Evolutionary conservation across 2,329 filamentous ascomycete genomes (phyloP).

Genomic region (Trichoderma aggressivum): DNA sequence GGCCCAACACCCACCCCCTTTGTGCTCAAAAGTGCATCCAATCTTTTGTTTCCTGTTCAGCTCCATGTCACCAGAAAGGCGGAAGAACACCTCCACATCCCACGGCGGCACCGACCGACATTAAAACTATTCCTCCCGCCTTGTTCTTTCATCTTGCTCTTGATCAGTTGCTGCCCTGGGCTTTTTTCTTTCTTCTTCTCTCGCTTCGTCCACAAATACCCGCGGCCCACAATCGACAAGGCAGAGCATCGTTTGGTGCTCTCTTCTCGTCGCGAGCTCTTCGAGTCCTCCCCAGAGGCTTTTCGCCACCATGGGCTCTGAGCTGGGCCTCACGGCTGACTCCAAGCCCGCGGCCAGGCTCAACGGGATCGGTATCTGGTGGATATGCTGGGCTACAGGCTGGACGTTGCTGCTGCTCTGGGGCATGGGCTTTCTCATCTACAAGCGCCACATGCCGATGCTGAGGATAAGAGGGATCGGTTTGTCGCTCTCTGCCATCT

Average conservation of each 20-base stretch:
- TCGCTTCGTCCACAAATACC: not conserved
- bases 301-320: slow-evolving; percentile 26
- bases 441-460: slow-evolving; percentile 35
- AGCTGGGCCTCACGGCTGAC: slow-evolving; percentile 25
- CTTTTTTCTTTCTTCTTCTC: not conserved
- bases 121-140: not conserved
- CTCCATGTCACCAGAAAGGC: not conserved
- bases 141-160: not conserved
- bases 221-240: not conserved
- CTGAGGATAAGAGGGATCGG: slow-evolving; percentile 39
- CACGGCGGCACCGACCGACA: not conserved
- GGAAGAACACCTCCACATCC: not conserved
- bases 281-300: not conserved
- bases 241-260: not conserved
- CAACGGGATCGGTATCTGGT: slow-evolving; percentile 35
- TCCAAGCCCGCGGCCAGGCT: slow-evolving; percentile 22
- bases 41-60: not conserved
- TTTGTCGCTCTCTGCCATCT: slow-evolving; percentile 39
- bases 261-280: not conserved
- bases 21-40: not conserved
- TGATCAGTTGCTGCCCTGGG: not conserved
- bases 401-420: slow-evolving; percentile 36
- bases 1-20: not conserved
- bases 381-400: slow-evolving; percentile 30
- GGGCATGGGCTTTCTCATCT: slow-evolving; percentile 40